These are phyloP conservation scores for Suhomyces wounanorum DNA, from an alignment of 1,139 yeast species.

Conservation along the genomic window DNA sequence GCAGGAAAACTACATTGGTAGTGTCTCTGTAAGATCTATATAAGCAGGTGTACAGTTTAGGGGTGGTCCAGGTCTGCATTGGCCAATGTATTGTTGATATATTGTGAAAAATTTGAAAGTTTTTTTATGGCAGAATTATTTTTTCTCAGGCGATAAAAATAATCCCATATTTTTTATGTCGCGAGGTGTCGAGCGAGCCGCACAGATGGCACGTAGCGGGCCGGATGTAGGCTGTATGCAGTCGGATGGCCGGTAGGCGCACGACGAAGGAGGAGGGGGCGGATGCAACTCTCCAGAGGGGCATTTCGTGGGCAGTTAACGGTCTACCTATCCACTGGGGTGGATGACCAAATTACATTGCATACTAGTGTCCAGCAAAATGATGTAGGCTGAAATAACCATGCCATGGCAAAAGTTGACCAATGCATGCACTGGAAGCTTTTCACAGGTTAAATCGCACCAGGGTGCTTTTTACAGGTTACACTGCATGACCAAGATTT, in stretches of 20 bases:
- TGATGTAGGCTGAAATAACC: background rate
- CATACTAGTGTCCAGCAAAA: background rate
- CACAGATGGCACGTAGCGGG: slow-evolving; percentile 1
- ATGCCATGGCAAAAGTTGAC: background rate
- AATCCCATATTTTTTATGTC: background rate
- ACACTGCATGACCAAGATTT: background rate
- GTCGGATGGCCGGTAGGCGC: background rate
- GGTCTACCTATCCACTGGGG: background rate
- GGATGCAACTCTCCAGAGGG: background rate
- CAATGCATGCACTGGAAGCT: background rate
- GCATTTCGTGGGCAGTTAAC: background rate
- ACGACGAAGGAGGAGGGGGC: background rate
- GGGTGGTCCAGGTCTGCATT: slow-evolving; percentile 3
- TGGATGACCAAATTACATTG: background rate
- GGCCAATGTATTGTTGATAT: slow-evolving; percentile 3
- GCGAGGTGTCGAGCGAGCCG: slow-evolving; percentile 1
- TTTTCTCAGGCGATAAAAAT: slow-evolving; percentile 2
- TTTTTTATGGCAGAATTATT: slow-evolving; percentile 3
- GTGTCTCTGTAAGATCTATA: slow-evolving; percentile 4
- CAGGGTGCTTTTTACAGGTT: background rate
- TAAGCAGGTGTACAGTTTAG: slow-evolving; percentile 7
- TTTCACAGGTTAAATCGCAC: slow-evolving; percentile 1
- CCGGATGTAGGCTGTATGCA: background rate
- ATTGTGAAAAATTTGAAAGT: slow-evolving; percentile 2
- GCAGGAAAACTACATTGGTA: slow-evolving; percentile 6